Evolutionary conservation across 257 asterid species (phyloP).

Genomic region (Plantago elongata): DNA sequence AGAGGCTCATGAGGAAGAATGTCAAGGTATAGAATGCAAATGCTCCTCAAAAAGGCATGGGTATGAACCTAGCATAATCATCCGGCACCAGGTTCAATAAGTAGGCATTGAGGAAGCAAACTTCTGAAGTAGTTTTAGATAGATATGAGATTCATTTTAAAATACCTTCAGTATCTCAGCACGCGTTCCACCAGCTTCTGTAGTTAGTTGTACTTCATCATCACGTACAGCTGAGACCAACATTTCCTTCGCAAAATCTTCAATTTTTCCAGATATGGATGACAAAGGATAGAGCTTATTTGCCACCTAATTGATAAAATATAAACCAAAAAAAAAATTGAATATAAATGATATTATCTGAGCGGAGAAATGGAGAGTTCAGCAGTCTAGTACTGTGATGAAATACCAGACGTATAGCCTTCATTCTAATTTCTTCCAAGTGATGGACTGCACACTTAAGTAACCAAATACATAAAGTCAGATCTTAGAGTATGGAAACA

Average conservation of each 20-base stretch:
- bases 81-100: background rate
- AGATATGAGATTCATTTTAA: slow-evolving; percentile 11
- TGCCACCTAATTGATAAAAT: slow-evolving; percentile 58
- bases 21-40: slow-evolving; percentile 4
- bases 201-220: slow-evolving; percentile 29
- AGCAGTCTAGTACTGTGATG: slow-evolving; percentile 18
- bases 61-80: too few species aligned
- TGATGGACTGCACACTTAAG: slow-evolving; percentile 81
- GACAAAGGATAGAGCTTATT: slow-evolving; percentile 91
- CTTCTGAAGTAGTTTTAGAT: slow-evolving; percentile 5
- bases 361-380: slow-evolving; percentile 13
- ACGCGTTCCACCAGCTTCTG: slow-evolving; percentile 47
- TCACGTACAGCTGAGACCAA: slow-evolving; percentile 57
- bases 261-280: slow-evolving; percentile 69
- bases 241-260: slow-evolving; percentile 79
- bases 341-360: background rate
- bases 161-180: slow-evolving; percentile 52
- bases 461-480: slow-evolving; percentile 27
- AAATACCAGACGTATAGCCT: slow-evolving; percentile 96
- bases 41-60: too few species aligned
- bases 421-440: slow-evolving; percentile 94
- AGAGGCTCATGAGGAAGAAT: slow-evolving; percentile 15
- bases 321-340: slow-evolving; percentile 1
- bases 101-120: background rate
- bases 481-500: slow-evolving; percentile 20